A percentile compares a stretch with the other conserved stretches of the same genome.
Evolutionary conservation across 257 asterid species (phyloP).

Genomic region (Lantana camara): DNA sequence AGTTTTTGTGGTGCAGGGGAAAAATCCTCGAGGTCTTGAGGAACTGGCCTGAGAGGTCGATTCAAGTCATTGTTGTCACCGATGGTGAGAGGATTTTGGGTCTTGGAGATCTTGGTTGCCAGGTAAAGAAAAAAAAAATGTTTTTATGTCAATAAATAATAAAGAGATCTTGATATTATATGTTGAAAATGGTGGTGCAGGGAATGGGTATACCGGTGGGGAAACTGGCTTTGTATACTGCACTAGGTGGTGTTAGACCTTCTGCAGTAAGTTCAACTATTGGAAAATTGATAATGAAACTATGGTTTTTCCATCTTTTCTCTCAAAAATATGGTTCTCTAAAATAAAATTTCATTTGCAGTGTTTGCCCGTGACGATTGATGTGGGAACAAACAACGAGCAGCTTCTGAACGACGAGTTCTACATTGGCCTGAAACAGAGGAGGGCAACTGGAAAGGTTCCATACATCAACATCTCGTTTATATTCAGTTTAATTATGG

Average conservation of each 20-base stretch:
- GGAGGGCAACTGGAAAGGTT: conserved; percentile 86
- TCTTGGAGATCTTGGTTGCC: conserved; percentile 96
- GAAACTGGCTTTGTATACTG: conserved; percentile 80
- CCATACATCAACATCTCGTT: too few relatives aligned
- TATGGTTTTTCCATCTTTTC: background rate
- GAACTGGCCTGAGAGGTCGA: conserved; percentile 90
- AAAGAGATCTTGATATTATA: conserved; percentile 4
- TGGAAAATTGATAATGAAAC: background rate
- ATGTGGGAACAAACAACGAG: conserved; percentile 94
- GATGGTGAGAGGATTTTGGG: conserved; percentile 98
- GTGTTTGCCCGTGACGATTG: conserved; percentile 93
- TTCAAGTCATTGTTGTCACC: conserved; percentile 92
- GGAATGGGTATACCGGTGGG: conserved; percentile 99
- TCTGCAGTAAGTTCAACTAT: conserved; percentile 83
- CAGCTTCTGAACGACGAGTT: conserved; percentile 72
- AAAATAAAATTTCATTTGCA: too few relatives aligned
- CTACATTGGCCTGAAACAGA: conserved; percentile 91
- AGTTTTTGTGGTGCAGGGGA: conserved; percentile 52
- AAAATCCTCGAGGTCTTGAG: conserved; percentile 84
- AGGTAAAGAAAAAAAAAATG: conserved; percentile 38
- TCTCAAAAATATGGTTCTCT: background rate
- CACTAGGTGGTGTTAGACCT: conserved; percentile 96
- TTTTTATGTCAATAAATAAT: too few relatives aligned
- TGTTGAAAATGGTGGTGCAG: conserved; percentile 37
- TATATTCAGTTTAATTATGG: too few relatives aligned